A percentile compares a stretch with the other conserved stretches of the same genome.
Evolutionary conservation across 352 stramenopile species (phyloP).

Genomic region (Phytophthora pinifolia): DNA sequence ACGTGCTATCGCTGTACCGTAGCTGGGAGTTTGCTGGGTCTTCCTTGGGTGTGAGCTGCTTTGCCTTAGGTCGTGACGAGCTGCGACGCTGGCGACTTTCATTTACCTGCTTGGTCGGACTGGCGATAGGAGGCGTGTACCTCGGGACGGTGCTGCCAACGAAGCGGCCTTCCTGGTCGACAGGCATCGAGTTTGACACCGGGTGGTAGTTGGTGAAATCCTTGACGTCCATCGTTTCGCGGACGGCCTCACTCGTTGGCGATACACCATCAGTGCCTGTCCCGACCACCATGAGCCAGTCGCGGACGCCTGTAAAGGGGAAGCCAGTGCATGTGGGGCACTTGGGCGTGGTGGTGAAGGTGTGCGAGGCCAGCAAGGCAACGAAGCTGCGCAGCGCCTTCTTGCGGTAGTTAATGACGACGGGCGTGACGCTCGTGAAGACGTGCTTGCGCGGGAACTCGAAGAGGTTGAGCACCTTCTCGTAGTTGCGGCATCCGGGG

Average conservation of each 20-base stretch:
- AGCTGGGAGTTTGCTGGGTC: conserved; percentile 25
- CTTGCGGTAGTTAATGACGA: conserved; percentile 84
- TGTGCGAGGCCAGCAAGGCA: conserved; percentile 74
- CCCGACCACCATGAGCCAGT: conserved; percentile 52
- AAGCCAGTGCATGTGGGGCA: conserved; percentile 78
- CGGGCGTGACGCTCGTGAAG: conserved; percentile 73
- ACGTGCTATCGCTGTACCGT: conserved; percentile 24
- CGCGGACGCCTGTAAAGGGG: conserved; percentile 72
- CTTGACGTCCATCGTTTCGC: conserved; percentile 76
- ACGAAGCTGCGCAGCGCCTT: conserved; percentile 73
- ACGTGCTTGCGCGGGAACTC: conserved; percentile 86
- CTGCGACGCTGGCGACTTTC: conserved; percentile 12
- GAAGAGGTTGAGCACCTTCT: conserved; percentile 79
- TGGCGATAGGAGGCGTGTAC: conserved; percentile 12
- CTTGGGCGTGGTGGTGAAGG: conserved; percentile 77
- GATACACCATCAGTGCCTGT: conserved; percentile 6
- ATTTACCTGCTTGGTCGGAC: conserved; percentile 12
- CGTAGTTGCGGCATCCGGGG: conserved; percentile 80
- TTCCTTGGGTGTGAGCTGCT: conserved; percentile 21
- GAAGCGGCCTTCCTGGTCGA: conserved; percentile 76
- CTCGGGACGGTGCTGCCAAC: conserved; percentile 24
- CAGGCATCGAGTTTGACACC: conserved; percentile 40
- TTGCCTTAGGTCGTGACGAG: conserved; percentile 9
- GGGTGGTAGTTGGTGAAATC: conserved; percentile 70
- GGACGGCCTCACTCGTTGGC: conserved; percentile 41